These are phyloP conservation scores for Polyplosphaeria fusca DNA, from an alignment of 495 filamentous ascomycete genomes.

Conservation along the genomic window DNA sequence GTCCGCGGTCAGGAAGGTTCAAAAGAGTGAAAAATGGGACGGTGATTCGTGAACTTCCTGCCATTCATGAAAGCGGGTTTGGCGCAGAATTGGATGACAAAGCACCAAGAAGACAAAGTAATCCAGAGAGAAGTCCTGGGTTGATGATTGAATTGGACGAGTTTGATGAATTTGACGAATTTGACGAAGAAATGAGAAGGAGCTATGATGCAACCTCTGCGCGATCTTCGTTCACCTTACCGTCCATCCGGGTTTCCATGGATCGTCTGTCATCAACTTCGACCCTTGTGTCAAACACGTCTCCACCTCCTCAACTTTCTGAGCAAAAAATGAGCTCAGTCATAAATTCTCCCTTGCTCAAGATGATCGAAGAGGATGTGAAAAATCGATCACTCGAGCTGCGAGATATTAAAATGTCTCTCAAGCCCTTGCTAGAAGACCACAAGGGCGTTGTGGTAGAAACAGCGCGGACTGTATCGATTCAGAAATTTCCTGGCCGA, in stretches of 20 bases:
- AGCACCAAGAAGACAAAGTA: not conserved
- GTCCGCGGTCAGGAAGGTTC: not conserved
- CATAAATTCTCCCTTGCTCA: not conserved
- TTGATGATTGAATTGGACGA: constrained; percentile 1
- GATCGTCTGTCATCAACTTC: not conserved
- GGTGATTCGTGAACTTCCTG: not conserved
- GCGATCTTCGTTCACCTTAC: not conserved
- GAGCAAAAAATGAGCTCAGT: not conserved
- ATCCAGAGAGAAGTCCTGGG: not conserved
- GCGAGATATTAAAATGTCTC: not conserved
- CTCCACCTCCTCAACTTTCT: not conserved
- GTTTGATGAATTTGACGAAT: not conserved
- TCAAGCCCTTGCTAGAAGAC: not conserved
- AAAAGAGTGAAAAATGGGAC: not conserved
- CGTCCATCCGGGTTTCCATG: not conserved
- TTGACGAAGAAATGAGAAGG: not conserved
- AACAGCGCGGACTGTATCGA: not conserved
- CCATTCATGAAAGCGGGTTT: constrained; percentile 1
- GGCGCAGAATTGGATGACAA: not conserved
- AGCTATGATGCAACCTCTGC: not conserved
- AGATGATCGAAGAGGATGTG: not conserved
- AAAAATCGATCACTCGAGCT: not conserved
- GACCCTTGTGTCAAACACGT: not conserved
- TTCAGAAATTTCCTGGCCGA: not conserved
- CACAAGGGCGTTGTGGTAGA: no score